These are phyloP conservation scores for Oropetium thomaeum DNA, from an alignment of 176 grass and related monocot genomes.

Conservation along the genomic window DNA sequence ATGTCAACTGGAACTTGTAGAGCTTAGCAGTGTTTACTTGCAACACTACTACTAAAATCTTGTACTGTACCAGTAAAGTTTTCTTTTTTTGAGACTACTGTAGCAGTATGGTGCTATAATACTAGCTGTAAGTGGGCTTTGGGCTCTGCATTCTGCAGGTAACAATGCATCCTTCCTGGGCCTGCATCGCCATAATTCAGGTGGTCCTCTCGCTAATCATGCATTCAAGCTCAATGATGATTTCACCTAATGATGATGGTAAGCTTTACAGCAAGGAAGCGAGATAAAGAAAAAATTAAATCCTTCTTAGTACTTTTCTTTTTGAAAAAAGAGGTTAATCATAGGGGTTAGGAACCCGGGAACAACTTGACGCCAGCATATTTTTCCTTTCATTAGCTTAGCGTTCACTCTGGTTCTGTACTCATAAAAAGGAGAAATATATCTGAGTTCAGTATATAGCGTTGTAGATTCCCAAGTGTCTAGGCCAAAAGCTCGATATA, in stretches of 20 bases:
- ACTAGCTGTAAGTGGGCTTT: not conserved
- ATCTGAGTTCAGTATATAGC: not conserved
- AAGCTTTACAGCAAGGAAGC: conserved; percentile 39
- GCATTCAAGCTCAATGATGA: conserved; percentile 20
- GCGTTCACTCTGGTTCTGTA: not conserved
- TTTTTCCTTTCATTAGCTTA: not conserved
- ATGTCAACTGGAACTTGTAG: conserved; percentile 12
- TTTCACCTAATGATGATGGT: conserved; percentile 34
- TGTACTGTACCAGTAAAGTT: too few relatives aligned
- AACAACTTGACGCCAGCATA: not conserved
- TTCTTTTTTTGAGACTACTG: too few relatives aligned
- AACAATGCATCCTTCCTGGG: not conserved
- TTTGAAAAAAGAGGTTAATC: not conserved
- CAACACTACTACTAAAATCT: too few relatives aligned
- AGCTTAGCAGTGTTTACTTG: not conserved
- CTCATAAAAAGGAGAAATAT: not conserved
- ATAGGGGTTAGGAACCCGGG: not conserved
- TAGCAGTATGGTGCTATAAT: too few relatives aligned
- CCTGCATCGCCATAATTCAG: not conserved
- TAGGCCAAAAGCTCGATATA: conserved; percentile 29
- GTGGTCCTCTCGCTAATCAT: conserved; percentile 37
- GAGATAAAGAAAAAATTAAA: conserved; percentile 20
- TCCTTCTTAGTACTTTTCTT: not conserved
- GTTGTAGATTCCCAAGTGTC: conserved; percentile 23
- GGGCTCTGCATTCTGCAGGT: conserved; percentile 1